Evolutionary conservation across 441 rosid species (phyloP).

Genomic region (Syzygium syzygioides): DNA sequence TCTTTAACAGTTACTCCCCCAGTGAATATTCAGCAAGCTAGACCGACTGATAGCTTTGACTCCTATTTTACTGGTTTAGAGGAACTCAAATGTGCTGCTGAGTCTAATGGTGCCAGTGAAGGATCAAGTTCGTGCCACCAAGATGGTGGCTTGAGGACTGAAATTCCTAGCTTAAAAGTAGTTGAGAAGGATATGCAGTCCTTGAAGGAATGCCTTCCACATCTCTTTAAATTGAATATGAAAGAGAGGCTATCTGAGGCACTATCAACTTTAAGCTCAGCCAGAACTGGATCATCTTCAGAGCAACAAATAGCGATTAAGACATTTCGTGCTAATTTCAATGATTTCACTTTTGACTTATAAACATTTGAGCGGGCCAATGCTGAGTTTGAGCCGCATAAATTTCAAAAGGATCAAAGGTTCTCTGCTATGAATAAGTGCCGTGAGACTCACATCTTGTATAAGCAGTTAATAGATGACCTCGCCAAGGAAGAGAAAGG

Average conservation of each 20-base stretch:
- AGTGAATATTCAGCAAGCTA: not conserved
- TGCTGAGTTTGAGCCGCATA: conserved; percentile 3
- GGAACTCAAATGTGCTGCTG: not conserved
- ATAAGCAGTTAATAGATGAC: not conserved
- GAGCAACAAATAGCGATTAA: not conserved
- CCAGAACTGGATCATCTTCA: not conserved
- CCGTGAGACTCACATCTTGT: not conserved
- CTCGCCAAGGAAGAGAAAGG: not conserved
- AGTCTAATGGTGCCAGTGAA: not conserved
- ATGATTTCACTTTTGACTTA: not conserved
- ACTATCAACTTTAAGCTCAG: not conserved
- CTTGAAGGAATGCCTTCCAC: too few species aligned
- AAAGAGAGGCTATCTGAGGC: not conserved
- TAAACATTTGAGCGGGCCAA: not conserved
- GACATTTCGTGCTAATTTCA: not conserved
- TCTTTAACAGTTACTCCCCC: not conserved
- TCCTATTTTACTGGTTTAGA: not conserved
- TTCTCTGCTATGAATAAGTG: not conserved
- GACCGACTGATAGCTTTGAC: not conserved
- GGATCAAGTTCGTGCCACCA: too few species aligned
- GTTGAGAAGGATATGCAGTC: not conserved
- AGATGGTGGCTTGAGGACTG: too few species aligned
- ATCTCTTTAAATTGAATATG: not conserved
- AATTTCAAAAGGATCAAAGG: not conserved
- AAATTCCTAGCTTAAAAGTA: too few species aligned